Evolutionary conservation across 2,329 filamentous ascomycete genomes (phyloP).

Genomic region (Colletotrichum acutatum): DNA sequence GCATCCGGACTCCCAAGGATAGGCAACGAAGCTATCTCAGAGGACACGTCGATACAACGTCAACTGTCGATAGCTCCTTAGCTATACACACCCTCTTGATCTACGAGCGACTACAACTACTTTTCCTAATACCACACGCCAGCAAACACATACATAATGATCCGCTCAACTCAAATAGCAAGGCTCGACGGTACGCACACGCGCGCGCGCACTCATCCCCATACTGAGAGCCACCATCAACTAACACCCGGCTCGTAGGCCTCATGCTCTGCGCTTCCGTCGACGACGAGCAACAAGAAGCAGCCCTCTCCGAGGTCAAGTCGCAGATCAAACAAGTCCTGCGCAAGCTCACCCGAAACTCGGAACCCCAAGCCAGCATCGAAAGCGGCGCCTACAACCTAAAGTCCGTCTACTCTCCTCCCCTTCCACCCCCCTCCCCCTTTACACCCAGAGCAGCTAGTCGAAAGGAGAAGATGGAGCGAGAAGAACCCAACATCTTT

Average conservation of each 20-base stretch:
- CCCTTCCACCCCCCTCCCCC: background rate
- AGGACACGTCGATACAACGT: slow-evolving; percentile 29
- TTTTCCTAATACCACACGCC: background rate
- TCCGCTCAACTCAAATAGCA: slow-evolving; percentile 92
- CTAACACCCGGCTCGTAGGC: slow-evolving; percentile 64
- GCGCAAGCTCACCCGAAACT: slow-evolving; percentile 86
- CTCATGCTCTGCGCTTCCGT: slow-evolving; percentile 95
- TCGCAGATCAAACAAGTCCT: slow-evolving; percentile 90
- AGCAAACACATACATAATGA: slow-evolving; percentile 65
- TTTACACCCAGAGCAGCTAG: background rate
- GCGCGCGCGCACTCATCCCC: slow-evolving; percentile 13
- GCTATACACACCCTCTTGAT: background rate
- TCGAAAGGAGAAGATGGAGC: too few relatives aligned
- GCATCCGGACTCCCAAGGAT: background rate
- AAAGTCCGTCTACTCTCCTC: slow-evolving; percentile 70
- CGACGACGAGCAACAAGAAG: slow-evolving; percentile 86
- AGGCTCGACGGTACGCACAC: slow-evolving; percentile 80
- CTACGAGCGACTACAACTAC: background rate
- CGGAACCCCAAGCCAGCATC: slow-evolving; percentile 91
- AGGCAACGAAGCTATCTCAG: background rate
- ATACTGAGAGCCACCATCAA: background rate
- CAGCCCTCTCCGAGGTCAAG: slow-evolving; percentile 87
- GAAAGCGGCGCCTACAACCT: slow-evolving; percentile 85
- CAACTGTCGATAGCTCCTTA: slow-evolving; percentile 8
- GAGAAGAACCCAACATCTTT: too few relatives aligned